Evolutionary conservation across 2,329 filamentous ascomycete genomes (phyloP).

Genomic region (Scedosporium dehoogii): DNA sequence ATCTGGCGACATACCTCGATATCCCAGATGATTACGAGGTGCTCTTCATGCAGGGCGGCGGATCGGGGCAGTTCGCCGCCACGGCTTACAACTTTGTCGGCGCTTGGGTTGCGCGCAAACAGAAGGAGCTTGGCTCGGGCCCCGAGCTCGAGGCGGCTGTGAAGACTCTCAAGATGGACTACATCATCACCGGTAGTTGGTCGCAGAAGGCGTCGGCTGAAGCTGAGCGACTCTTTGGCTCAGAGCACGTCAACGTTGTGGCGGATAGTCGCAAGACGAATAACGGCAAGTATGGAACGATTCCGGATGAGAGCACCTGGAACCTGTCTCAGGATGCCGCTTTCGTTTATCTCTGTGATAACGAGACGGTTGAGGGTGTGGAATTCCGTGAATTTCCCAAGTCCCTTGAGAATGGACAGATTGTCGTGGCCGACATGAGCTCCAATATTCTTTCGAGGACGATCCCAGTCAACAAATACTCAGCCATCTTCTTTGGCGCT

Average conservation of each 20-base stretch:
- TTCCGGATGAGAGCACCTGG: constrained; percentile 71
- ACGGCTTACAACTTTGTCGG: constrained; percentile 75
- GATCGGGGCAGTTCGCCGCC: constrained; percentile 76
- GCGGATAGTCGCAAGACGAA: constrained; percentile 57
- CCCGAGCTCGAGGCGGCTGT: constrained; percentile 35
- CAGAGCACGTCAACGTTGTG: constrained; percentile 71
- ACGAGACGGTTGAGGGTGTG: constrained; percentile 93
- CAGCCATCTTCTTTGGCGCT: constrained; percentile 80
- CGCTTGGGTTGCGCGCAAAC: constrained; percentile 62
- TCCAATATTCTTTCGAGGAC: constrained; percentile 83
- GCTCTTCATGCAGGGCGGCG: constrained; percentile 79
- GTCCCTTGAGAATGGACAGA: constrained; percentile 25
- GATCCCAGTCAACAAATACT: constrained; percentile 70
- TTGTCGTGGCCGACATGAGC: constrained; percentile 48
- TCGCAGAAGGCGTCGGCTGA: constrained; percentile 84
- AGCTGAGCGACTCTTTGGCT: constrained; percentile 64
- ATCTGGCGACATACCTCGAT: constrained; percentile 64
- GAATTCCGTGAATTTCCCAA: constrained; percentile 63
- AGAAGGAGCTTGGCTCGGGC: constrained; percentile 47
- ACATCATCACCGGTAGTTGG: constrained; percentile 82
- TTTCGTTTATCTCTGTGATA: constrained; percentile 84
- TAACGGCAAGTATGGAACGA: constrained; percentile 75
- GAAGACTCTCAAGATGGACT: constrained; percentile 71
- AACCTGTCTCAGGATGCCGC: constrained; percentile 58
- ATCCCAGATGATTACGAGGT: constrained; percentile 83